Percentiles rank a stretch among this genome's conserved stretches.
These are phyloP conservation scores for Piedraia hortae DNA, from an alignment of 2,329 filamentous ascomycete genomes.

Conservation along the genomic window DNA sequence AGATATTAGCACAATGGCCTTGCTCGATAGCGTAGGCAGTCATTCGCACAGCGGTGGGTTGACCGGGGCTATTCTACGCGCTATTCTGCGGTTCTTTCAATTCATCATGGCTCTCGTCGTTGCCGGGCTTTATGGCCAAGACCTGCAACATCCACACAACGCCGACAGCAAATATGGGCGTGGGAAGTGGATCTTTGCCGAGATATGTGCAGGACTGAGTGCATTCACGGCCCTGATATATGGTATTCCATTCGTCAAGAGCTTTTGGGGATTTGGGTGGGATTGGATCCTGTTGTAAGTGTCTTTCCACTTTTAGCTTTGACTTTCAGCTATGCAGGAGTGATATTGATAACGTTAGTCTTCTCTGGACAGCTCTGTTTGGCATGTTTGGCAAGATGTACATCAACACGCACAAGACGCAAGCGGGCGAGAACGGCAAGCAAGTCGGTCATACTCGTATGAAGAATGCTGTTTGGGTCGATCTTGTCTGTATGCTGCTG, in stretches of 20 bases:
- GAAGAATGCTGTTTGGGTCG: conserved; percentile 70
- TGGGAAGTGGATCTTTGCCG: conserved; percentile 56
- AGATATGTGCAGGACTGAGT: conserved; percentile 37
- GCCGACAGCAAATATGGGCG: conserved; percentile 25
- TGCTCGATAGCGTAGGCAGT: not conserved
- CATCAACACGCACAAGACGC: conserved; percentile 33
- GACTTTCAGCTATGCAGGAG: too few relatives aligned
- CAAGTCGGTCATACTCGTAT: conserved; percentile 36
- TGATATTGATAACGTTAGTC: conserved; percentile 7
- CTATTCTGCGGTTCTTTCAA: conserved; percentile 42
- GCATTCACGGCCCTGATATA: conserved; percentile 34
- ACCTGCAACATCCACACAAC: conserved; percentile 29
- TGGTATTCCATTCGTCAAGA: conserved; percentile 31
- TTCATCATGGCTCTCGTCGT: conserved; percentile 52
- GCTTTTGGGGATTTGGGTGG: conserved; percentile 32
- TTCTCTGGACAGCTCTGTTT: conserved; percentile 60
- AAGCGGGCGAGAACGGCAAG: too few relatives aligned
- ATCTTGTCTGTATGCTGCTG: conserved; percentile 43
- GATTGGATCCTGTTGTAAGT: conserved; percentile 36
- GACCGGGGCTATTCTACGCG: conserved; percentile 20
- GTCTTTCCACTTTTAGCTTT: not conserved
- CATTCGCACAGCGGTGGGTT: conserved; percentile 9
- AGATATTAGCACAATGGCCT: not conserved
- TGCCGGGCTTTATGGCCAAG: conserved; percentile 48
- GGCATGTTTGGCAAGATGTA: conserved; percentile 64